phyloP scores from a whole-genome alignment of 805 yeast genomes.

The Ogataea philodendri region DNA sequence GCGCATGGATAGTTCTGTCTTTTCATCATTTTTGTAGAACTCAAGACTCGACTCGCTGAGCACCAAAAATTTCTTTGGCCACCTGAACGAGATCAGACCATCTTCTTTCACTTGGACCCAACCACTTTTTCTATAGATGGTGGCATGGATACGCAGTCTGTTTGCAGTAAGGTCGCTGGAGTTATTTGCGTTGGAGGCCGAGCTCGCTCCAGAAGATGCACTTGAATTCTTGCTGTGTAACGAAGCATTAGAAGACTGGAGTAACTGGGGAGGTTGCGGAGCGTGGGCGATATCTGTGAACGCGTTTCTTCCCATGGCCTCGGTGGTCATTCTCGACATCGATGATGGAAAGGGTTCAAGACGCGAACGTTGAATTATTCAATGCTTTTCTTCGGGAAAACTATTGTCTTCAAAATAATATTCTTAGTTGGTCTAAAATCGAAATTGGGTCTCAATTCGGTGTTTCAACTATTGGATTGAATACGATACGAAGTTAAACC shows the following conservation, averaged over 20 bases:
- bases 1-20: constrained; percentile 47
- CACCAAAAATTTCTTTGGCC: constrained; percentile 87
- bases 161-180: constrained; percentile 10
- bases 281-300: constrained; percentile 28
- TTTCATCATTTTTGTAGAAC: constrained; percentile 66
- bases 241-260: constrained; percentile 15
- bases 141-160: constrained; percentile 31
- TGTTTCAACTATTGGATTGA: too few species aligned
- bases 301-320: constrained; percentile 18
- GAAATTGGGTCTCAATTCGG: too few species aligned
- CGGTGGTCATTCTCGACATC: constrained; percentile 21
- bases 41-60: constrained; percentile 72
- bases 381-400: too few species aligned
- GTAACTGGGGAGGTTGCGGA: constrained; percentile 22
- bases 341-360: not conserved
- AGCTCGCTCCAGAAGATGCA: constrained; percentile 31
- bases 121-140: constrained; percentile 51
- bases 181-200: constrained; percentile 18
- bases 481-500: too few species aligned
- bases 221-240: constrained; percentile 36
- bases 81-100: constrained; percentile 81
- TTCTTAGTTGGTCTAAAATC: too few species aligned
- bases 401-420: too few species aligned
- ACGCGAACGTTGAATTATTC: too few species aligned
- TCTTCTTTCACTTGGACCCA: constrained; percentile 94